Base-by-base conservation (phyloP, 2,329 filamentous ascomycete genomes). In the Aspergillus bombycis region DNA sequence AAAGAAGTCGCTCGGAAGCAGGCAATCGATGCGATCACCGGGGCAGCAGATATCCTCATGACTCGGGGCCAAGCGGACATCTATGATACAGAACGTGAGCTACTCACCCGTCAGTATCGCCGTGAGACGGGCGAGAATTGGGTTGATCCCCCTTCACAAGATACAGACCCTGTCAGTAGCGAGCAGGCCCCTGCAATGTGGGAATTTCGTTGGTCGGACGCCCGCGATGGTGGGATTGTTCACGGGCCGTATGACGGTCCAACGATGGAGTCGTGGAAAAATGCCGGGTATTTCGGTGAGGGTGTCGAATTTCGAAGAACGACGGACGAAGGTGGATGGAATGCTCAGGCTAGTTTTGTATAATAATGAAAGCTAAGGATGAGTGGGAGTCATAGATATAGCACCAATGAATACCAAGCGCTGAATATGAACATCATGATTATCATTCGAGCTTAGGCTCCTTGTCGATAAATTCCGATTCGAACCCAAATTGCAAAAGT, bases 131-230 rank as follows among this genome's bases (percentile, higher is more conserved):
- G 94, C 38, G 93, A 97, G 71, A 87, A 91, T 10, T 99, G 95
- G 95, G 81, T 85, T 58, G 86, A 88, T 48, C 81, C 82, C 7
- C 72, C 79, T 7, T 60, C 68, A 8, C 43, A 63, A 32, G 54
- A 67, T 45, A 60, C 58, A 38, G 62, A 70, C 11, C 66, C 73
- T 46, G 73, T 71, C 46, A 72, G 75, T 53, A 70, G 73, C 54
- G 73, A 77, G 28, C 56, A 80, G 71, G 64, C 48, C 30, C 64
- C 71, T 1, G 79, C 80, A 41, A 86, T 87, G 83, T 99, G 94
- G 94, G 92, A 98, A 78, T 99, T 93, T 76, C 86, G 92, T 63
- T 99, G 95, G 95, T 89, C 88, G 45, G 93, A 97, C 75, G 92
- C 92, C 21, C 85, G 93, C 46, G 94, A 97, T 73, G 91, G 88